phyloP scores from a whole-genome alignment of 2,329 filamentous ascomycete species.

The Aspergillus sp. region DNA sequence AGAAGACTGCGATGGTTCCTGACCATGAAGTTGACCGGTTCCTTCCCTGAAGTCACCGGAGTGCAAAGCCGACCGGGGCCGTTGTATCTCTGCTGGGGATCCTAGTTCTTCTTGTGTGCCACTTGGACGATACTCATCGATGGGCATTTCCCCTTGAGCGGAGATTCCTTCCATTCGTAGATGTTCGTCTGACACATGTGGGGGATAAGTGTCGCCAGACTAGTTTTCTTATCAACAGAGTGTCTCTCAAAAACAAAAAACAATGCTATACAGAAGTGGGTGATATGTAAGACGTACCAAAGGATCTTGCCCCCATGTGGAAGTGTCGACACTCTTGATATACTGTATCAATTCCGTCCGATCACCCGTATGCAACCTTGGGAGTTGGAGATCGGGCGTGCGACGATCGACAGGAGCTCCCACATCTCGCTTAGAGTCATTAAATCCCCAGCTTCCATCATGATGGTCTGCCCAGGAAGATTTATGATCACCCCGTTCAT shows the following conservation, averaged over 20 bases:
- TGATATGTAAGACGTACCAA: slow-evolving; percentile 42
- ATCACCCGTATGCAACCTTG: slow-evolving; percentile 41
- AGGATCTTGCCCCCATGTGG: slow-evolving; percentile 65
- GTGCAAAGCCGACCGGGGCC: slow-evolving; percentile 70
- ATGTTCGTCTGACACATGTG: slow-evolving; percentile 21
- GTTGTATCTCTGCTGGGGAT: slow-evolving; percentile 64
- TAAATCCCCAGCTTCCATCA: slow-evolving; percentile 7
- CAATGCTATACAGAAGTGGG: not conserved
- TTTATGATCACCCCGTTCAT: slow-evolving; percentile 3
- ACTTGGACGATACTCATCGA: slow-evolving; percentile 23
- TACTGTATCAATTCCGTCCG: slow-evolving; percentile 77
- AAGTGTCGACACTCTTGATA: slow-evolving; percentile 73
- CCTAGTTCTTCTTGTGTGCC: slow-evolving; percentile 40
- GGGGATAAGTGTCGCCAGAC: not conserved
- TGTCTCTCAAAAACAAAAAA: no score
- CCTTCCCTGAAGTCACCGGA: slow-evolving; percentile 58
- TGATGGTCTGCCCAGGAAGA: slow-evolving; percentile 8
- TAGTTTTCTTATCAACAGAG: no score
- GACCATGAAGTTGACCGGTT: slow-evolving; percentile 12
- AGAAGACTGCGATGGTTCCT: slow-evolving; percentile 22
- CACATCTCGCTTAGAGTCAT: slow-evolving; percentile 10
- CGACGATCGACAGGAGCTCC: slow-evolving; percentile 7
- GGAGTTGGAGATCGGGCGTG: slow-evolving; percentile 9
- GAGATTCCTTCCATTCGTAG: slow-evolving; percentile 11
- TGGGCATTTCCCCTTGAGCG: slow-evolving; percentile 9